phyloP scores from a whole-genome alignment of 2,329 filamentous ascomycete species.

The Karstenula rhodostoma region DNA sequence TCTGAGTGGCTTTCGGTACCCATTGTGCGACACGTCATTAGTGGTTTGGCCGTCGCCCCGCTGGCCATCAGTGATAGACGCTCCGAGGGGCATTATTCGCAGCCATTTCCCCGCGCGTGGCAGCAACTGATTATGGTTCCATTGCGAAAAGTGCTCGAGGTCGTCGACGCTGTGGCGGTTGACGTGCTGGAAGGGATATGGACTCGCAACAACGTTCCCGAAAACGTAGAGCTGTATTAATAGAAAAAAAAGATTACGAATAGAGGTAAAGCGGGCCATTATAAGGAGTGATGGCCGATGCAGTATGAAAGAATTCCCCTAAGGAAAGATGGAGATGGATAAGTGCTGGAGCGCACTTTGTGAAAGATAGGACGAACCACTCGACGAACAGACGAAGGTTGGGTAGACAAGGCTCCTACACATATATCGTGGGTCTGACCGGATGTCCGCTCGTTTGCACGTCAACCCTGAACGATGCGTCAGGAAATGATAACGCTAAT shows the following conservation, averaged over 20 bases:
- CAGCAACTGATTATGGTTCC: neutral
- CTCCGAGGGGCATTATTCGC: constrained; percentile 22
- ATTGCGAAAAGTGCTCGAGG: neutral
- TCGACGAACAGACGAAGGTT: too few relatives aligned
- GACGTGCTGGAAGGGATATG: neutral
- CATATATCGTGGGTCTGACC: neutral
- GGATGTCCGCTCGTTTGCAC: neutral
- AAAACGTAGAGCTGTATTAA: neutral
- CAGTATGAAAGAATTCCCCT: neutral
- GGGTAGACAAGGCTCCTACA: neutral
- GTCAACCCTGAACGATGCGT: neutral
- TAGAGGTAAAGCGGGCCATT: neutral
- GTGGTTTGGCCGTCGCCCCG: neutral
- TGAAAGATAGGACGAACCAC: neutral
- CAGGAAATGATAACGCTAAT: neutral
- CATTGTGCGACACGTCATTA: constrained; percentile 12
- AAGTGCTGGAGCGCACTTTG: neutral
- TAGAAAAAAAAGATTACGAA: constrained; percentile 4
- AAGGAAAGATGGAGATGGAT: neutral
- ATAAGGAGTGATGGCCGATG: constrained; percentile 2
- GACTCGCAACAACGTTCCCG: neutral
- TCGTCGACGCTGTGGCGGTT: neutral
- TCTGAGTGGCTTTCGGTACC: constrained; percentile 22
- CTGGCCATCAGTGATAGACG: constrained; percentile 21
- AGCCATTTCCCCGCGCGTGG: constrained; percentile 7